Conservation (phyloP, 148 eudicot genomes). For the Rheum nobile region DNA sequence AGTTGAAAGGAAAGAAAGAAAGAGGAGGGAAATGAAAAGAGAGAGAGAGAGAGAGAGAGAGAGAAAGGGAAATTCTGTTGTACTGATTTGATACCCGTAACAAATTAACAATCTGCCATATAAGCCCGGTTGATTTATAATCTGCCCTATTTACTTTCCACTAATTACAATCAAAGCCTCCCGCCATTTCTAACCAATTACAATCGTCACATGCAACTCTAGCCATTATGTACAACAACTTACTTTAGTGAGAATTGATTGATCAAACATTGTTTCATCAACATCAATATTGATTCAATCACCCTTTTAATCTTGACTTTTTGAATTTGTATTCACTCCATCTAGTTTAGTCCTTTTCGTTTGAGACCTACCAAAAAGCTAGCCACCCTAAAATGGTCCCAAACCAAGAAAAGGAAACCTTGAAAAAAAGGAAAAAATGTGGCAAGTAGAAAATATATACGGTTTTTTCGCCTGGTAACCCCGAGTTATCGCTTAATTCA, state of each 20-base stretch:
- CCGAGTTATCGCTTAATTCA: too few species aligned
- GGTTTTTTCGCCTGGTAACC: too few species aligned
- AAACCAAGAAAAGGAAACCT: neutral
- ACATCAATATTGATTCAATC: neutral
- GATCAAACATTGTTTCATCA: neutral
- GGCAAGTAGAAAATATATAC: neutral
- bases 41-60: too few species aligned
- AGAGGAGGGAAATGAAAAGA: too few species aligned
- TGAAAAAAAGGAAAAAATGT: neutral
- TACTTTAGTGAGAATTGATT: neutral
- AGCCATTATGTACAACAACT: neutral
- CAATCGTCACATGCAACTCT: neutral
- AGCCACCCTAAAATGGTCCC: constrained; percentile 1
- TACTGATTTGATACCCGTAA: too few species aligned
- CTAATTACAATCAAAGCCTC: too few species aligned
- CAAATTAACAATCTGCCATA: too few species aligned
- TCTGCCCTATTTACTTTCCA: too few species aligned
- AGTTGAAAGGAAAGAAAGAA: too few species aligned
- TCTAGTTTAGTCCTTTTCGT: neutral
- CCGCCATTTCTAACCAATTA: too few species aligned
- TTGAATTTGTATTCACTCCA: neutral
- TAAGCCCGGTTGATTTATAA: too few species aligned
- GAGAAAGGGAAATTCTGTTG: too few species aligned
- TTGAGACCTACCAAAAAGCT: neutral
- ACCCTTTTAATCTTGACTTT: neutral